Percentiles rank a stretch among this genome's conserved stretches.
Conservation (phyloP, 2,329 filamentous ascomycete genomes). For the Epichloe scottii region DNA sequence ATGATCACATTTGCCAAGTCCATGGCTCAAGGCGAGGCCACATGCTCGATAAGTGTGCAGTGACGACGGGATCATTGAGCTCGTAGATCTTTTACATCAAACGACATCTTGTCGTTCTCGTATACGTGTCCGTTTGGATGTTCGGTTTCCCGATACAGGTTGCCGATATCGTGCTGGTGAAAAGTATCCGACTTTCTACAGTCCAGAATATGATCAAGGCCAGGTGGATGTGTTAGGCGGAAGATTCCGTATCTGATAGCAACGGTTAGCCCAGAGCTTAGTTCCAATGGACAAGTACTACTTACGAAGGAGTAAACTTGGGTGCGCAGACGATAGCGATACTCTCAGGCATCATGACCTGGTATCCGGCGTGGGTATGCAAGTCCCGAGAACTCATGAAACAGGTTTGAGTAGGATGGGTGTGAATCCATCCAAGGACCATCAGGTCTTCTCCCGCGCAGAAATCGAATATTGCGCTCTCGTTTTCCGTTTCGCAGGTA, state of each 20-base stretch:
- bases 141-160: constrained; percentile 66
- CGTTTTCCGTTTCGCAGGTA: constrained; percentile 89
- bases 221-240: constrained; percentile 83
- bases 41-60: background rate
- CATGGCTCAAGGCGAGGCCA: background rate
- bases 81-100: constrained; percentile 42
- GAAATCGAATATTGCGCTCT: constrained; percentile 75
- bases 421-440: constrained; percentile 94
- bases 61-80: constrained; percentile 6
- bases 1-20: background rate
- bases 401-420: constrained; percentile 89
- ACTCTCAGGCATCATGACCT: constrained; percentile 91
- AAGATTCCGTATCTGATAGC: constrained; percentile 70
- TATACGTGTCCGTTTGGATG: constrained; percentile 57
- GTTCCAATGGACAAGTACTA: constrained; percentile 10
- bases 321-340: constrained; percentile 96
- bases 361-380: constrained; percentile 88
- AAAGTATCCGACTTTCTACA: constrained; percentile 73
- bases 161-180: constrained; percentile 56
- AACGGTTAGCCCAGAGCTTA: constrained; percentile 2
- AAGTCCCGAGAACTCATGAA: constrained; percentile 94
- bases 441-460: constrained; percentile 74
- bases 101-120: constrained; percentile 53
- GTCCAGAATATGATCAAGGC: constrained; percentile 68
- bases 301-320: constrained; percentile 61